Conservation (phyloP, 2,329 filamentous ascomycete species). For the Aspergillus cejpii region DNA sequence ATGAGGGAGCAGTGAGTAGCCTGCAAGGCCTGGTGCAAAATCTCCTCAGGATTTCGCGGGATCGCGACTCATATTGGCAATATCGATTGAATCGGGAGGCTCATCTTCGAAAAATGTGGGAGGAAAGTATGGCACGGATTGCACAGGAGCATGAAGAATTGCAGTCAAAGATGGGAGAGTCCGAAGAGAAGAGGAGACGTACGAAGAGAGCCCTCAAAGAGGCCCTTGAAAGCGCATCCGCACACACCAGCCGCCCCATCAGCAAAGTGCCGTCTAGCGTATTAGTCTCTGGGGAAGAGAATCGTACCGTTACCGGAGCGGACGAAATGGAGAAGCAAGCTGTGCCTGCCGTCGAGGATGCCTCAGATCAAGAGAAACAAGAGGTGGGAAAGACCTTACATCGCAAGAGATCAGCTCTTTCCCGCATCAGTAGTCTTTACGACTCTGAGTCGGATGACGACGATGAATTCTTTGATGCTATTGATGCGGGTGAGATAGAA, state of each 20-base stretch:
- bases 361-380: slow-evolving; percentile 7
- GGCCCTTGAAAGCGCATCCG: slow-evolving; percentile 58
- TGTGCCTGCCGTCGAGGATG: slow-evolving; percentile 9
- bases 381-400: slow-evolving; percentile 31
- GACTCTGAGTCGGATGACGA: slow-evolving; percentile 65
- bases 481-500: slow-evolving; percentile 87
- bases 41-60: slow-evolving; percentile 82
- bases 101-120: slow-evolving; percentile 92
- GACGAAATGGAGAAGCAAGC: slow-evolving; percentile 29
- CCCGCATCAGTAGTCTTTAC: slow-evolving; percentile 65
- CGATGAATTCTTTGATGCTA: slow-evolving; percentile 95
- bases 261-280: slow-evolving; percentile 25
- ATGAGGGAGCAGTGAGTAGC: slow-evolving; percentile 83
- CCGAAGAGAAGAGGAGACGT: slow-evolving; percentile 79
- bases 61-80: slow-evolving; percentile 95
- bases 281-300: slow-evolving; percentile 31
- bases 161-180: slow-evolving; percentile 78
- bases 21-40: slow-evolving; percentile 78
- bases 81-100: slow-evolving; percentile 86
- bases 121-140: slow-evolving; percentile 98
- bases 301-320: slow-evolving; percentile 29
- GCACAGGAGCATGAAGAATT: slow-evolving; percentile 88
- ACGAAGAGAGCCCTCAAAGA: slow-evolving; percentile 87
- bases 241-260: slow-evolving; percentile 36
- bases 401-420: slow-evolving; percentile 60